Evolutionary conservation across 352 stramenopile genomes (phyloP).

Genomic region (Globisporangium abappressorium): DNA sequence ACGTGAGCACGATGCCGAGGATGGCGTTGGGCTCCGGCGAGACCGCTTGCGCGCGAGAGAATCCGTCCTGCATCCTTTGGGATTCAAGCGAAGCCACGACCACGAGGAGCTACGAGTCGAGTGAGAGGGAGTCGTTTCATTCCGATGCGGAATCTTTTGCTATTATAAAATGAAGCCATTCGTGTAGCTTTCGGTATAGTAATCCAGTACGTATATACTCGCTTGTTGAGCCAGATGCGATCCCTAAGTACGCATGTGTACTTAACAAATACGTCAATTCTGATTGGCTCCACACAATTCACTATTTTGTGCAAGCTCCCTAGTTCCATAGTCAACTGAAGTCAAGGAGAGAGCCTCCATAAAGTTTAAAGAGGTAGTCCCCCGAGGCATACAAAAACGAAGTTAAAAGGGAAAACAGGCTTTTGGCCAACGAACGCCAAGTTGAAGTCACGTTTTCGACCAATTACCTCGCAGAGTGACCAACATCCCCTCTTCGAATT

Average conservation of each 20-base stretch:
- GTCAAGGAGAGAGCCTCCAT: background rate
- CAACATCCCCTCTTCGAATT: background rate
- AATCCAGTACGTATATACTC: background rate
- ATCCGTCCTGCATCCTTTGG: background rate
- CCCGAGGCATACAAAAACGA: background rate
- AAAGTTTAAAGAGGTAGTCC: background rate
- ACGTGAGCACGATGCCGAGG: background rate
- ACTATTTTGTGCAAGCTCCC: background rate
- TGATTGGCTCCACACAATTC: background rate
- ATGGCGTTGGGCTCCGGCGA: background rate
- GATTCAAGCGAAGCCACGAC: background rate
- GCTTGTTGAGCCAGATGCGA: background rate
- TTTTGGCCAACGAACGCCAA: background rate
- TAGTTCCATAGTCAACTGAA: background rate
- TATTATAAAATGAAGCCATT: background rate
- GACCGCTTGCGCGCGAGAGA: background rate
- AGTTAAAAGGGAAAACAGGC: background rate
- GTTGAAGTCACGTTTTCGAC: background rate
- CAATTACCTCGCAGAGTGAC: background rate
- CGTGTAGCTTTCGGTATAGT: background rate
- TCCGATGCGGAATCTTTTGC: background rate
- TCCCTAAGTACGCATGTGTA: background rate
- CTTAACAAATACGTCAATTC: no score
- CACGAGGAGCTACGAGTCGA: no score
- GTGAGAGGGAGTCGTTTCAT: no score